Percentiles rank a stretch among this genome's conserved stretches.
Evolutionary conservation across 2,329 filamentous ascomycete species (phyloP).

Genomic region (Neonectria punicea): DNA sequence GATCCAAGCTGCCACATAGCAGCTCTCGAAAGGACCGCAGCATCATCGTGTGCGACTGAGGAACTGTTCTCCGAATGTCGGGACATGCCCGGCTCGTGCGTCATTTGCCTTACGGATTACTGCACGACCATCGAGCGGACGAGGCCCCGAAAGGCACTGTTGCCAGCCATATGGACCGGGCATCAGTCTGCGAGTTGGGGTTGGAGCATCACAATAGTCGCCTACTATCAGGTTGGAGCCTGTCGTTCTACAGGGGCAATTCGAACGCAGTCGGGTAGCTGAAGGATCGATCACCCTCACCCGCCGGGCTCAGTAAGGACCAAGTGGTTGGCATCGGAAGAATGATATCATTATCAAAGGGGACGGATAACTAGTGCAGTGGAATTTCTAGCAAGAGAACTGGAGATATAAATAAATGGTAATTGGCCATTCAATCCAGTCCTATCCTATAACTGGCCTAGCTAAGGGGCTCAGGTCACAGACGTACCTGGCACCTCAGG

Average conservation of each 20-base stretch:
- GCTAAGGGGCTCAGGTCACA: no score
- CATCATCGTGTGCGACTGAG: background rate
- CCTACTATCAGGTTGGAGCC: background rate
- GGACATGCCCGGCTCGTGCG: background rate
- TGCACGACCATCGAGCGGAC: constrained; percentile 8
- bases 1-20: background rate
- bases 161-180: background rate
- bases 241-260: background rate
- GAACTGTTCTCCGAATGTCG: background rate
- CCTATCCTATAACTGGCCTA: no score
- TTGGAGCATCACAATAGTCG: background rate
- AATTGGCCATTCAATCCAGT: no score
- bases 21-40: background rate
- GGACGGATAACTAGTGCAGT: no score
- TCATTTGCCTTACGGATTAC: constrained; percentile 4
- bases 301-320: background rate
- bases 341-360: no score
- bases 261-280: background rate
- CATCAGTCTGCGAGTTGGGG: background rate
- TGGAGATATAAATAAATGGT: no score
- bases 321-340: background rate
- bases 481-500: no score
- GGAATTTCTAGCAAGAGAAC: no score
- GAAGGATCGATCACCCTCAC: constrained; percentile 7
- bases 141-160: background rate